Percentiles rank a stretch among this genome's conserved stretches.
phyloP scores from a whole-genome alignment of 805 yeast genomes.

The Lachancea thermotolerans region DNA sequence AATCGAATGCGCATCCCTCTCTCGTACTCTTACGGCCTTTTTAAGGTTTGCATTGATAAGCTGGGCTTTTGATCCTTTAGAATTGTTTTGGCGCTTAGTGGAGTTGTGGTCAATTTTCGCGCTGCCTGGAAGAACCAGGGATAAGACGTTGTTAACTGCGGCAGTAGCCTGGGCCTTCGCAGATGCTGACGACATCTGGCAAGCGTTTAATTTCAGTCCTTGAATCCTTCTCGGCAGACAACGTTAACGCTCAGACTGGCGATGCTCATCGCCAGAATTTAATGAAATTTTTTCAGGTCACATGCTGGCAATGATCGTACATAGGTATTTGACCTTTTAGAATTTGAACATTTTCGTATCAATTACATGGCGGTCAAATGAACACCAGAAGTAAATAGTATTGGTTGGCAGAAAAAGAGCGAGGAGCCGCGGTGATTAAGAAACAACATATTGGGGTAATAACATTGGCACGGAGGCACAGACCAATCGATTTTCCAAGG shows the following conservation, averaged over 20 bases:
- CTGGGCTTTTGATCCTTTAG: slow-evolving; percentile 32
- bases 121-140: slow-evolving; percentile 35
- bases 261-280: not conserved
- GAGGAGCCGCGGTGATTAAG: not conserved
- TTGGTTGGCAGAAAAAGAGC: not conserved
- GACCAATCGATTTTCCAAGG: too few relatives aligned
- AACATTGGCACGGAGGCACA: slow-evolving; percentile 24
- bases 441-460: not conserved
- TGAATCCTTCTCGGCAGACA: too few relatives aligned
- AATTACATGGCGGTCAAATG: not conserved
- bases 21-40: slow-evolving; percentile 29
- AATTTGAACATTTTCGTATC: not conserved
- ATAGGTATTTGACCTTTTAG: not conserved
- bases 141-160: slow-evolving; percentile 38
- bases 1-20: slow-evolving; percentile 30
- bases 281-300: not conserved
- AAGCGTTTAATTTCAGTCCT: too few relatives aligned
- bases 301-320: too few relatives aligned
- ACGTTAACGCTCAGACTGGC: too few relatives aligned
- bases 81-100: slow-evolving; percentile 3
- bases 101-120: slow-evolving; percentile 11
- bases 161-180: slow-evolving; percentile 34
- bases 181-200: slow-evolving; percentile 3
- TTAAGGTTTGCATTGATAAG: slow-evolving; percentile 33
- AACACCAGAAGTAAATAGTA: not conserved